phyloP scores from a whole-genome alignment of 1,284 basidiomycete species.

The Trichosporon sp. region DNA sequence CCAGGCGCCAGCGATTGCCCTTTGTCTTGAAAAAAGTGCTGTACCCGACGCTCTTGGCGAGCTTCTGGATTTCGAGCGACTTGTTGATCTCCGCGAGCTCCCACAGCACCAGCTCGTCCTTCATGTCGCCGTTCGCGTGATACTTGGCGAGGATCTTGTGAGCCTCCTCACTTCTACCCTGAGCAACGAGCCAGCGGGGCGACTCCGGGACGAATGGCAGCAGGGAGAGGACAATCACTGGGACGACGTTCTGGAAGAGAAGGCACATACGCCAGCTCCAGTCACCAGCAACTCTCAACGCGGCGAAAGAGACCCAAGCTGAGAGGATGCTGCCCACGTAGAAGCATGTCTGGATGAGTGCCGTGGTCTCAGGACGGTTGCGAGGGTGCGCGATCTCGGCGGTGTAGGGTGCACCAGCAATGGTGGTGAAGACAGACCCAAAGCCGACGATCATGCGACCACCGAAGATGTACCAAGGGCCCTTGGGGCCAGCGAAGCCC shows the following conservation, averaged over 20 bases:
- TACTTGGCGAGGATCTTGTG: slow-evolving; percentile 23
- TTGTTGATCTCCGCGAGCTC: slow-evolving; percentile 48
- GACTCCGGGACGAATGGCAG: slow-evolving; percentile 35
- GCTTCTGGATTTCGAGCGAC: slow-evolving; percentile 38
- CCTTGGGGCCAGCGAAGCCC: background rate
- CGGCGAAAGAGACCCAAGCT: slow-evolving; percentile 18
- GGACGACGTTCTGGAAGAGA: slow-evolving; percentile 11
- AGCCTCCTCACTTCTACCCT: slow-evolving; percentile 29
- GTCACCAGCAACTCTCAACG: background rate
- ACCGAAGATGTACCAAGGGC: slow-evolving; percentile 9
- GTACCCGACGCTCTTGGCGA: background rate
- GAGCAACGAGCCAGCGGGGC: slow-evolving; percentile 38
- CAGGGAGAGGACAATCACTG: background rate
- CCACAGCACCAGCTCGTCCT: slow-evolving; percentile 45
- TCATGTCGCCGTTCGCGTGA: slow-evolving; percentile 51
- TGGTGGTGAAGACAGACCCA: background rate
- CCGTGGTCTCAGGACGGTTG: slow-evolving; percentile 8
- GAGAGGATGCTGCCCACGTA: slow-evolving; percentile 17
- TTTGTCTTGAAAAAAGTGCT: slow-evolving; percentile 27
- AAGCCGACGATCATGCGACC: slow-evolving; percentile 14
- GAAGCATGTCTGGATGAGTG: slow-evolving; percentile 12
- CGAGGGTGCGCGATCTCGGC: slow-evolving; percentile 15
- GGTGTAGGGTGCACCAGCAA: slow-evolving; percentile 6
- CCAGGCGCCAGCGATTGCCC: slow-evolving; percentile 49
- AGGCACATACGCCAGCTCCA: slow-evolving; percentile 27